phyloP scores from a whole-genome alignment of 1,284 basidiomycete genomes.

The Tilletia indica region DNA sequence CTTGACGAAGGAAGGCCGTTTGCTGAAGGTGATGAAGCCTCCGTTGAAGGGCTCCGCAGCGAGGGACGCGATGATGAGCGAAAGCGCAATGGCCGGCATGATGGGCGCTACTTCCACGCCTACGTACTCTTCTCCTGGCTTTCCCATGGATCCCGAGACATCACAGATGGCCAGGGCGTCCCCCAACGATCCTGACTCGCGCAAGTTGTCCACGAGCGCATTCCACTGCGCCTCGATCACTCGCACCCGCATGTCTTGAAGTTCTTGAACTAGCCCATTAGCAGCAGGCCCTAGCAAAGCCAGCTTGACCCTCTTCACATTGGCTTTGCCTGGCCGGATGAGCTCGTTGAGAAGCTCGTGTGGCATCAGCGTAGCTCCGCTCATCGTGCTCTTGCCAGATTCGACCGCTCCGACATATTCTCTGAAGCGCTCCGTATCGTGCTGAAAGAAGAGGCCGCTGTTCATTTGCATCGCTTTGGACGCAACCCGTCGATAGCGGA shows the following conservation, averaged over 20 bases:
- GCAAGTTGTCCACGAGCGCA: constrained; percentile 62
- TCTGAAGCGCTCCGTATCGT: constrained; percentile 65
- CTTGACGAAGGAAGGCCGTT: constrained; percentile 60
- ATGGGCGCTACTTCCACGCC: constrained; percentile 59
- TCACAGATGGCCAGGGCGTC: constrained; percentile 71
- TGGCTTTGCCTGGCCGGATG: not conserved
- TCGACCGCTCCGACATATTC: constrained; percentile 64
- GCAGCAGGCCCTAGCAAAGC: not conserved
- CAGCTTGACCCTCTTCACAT: not conserved
- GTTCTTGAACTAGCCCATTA: not conserved
- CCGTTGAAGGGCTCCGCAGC: constrained; percentile 67
- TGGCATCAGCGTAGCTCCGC: constrained; percentile 66
- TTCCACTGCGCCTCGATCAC: constrained; percentile 69
- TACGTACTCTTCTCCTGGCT: constrained; percentile 1
- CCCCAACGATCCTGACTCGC: constrained; percentile 63
- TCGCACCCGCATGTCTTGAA: not conserved
- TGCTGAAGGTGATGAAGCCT: constrained; percentile 69
- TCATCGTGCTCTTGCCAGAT: constrained; percentile 63
- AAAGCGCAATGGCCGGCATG: constrained; percentile 65
- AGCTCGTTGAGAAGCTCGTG: constrained; percentile 60
- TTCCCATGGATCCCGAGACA: constrained; percentile 71
- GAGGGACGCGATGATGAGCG: constrained; percentile 66
- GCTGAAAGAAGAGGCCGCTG: constrained; percentile 62
- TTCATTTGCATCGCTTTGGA: constrained; percentile 66
- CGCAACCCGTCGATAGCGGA: constrained; percentile 60